These are phyloP conservation scores for Scheffersomyces quercinus DNA, from an alignment of 1,139 yeast genomes.

Conservation along the genomic window DNA sequence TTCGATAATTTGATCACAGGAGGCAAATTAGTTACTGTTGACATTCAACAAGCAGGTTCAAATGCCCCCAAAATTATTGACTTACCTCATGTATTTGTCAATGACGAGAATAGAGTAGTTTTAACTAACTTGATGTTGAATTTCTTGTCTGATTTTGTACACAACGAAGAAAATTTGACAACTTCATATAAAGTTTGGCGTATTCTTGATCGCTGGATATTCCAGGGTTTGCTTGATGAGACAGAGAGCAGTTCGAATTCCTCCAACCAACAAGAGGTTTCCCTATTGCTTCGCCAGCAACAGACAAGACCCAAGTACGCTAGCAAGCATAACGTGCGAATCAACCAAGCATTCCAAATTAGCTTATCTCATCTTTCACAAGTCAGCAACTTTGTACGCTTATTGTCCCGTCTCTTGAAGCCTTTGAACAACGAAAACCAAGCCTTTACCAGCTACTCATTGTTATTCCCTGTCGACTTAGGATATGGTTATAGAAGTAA, in stretches of 20 bases:
- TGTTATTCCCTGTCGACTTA: slow-evolving; percentile 64
- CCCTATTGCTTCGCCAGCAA: slow-evolving; percentile 6
- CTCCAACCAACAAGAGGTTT: slow-evolving; percentile 1
- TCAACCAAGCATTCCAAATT: slow-evolving; percentile 33
- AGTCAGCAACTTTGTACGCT: slow-evolving; percentile 60
- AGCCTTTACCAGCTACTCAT: slow-evolving; percentile 37
- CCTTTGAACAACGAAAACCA: slow-evolving; percentile 23
- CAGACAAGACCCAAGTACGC: slow-evolving; percentile 20
- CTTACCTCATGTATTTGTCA: slow-evolving; percentile 27
- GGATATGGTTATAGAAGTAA: slow-evolving; percentile 58
- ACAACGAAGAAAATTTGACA: slow-evolving; percentile 28
- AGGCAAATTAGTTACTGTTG: slow-evolving; percentile 15
- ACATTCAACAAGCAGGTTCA: slow-evolving; percentile 12
- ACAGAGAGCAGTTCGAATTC: slow-evolving; percentile 22
- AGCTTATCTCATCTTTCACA: slow-evolving; percentile 48
- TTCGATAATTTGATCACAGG: slow-evolving; percentile 42
- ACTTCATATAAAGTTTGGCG: slow-evolving; percentile 64
- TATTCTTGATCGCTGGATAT: slow-evolving; percentile 72
- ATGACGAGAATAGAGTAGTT: slow-evolving; percentile 38
- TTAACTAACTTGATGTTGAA: slow-evolving; percentile 37
- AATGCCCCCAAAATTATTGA: slow-evolving; percentile 21
- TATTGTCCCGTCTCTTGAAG: slow-evolving; percentile 41
- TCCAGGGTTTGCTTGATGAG: slow-evolving; percentile 33
- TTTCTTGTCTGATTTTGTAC: slow-evolving; percentile 52
- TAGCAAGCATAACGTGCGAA: slow-evolving; percentile 29